Base-by-base conservation (phyloP, 2,329 filamentous ascomycete genomes). In the Grosmannia clavigera region DNA sequence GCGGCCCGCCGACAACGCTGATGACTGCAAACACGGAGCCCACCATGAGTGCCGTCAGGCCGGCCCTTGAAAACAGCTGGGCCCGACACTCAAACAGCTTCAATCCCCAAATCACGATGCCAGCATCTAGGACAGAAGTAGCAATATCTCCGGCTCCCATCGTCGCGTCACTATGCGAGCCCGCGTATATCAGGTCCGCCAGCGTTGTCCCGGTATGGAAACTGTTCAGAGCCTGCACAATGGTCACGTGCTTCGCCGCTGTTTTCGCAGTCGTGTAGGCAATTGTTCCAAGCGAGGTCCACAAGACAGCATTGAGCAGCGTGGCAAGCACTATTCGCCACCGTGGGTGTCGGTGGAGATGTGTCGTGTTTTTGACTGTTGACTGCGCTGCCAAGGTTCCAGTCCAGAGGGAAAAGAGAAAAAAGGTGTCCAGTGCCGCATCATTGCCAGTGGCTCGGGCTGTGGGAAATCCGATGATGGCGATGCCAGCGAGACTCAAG, bases 21-120 rank as follows among this genome's bases (percentile, higher is more conserved):
- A 67, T 70, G 0, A 71, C 68, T 0, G 78, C 76, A 0, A 72
- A 68, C 0, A 66, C 55, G 0, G 70, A 62, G 11, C 74, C 74
- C 3, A 76, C 67, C 3, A 72, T 7, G 5, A 76, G 63, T 0
- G 75, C 73, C 2, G 73, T 67, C 5, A 75, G 46, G 0, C 78
- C 78, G 0, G 72, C 72, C 1, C 70, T 64, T 27, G 75, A 78
- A 54, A 76, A 71, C 1, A 81, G 70, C 57, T 77, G 76, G 2
- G 64, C 62, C 4, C 77, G 76, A 67, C 76, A 79, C 63, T 79
- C 77, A 64, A 75, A 79, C 3, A 81, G 70, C 67, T 81, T 81
- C 63, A 81, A 74, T 0, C 78, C 78, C 78, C 78, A 81, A 3
- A 74, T 71, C 3, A 80, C 71, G 29, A 81, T 78, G 12, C 78